Evolutionary conservation across 1,284 basidiomycete species (phyloP).

Genomic region (Malassezia equina): DNA sequence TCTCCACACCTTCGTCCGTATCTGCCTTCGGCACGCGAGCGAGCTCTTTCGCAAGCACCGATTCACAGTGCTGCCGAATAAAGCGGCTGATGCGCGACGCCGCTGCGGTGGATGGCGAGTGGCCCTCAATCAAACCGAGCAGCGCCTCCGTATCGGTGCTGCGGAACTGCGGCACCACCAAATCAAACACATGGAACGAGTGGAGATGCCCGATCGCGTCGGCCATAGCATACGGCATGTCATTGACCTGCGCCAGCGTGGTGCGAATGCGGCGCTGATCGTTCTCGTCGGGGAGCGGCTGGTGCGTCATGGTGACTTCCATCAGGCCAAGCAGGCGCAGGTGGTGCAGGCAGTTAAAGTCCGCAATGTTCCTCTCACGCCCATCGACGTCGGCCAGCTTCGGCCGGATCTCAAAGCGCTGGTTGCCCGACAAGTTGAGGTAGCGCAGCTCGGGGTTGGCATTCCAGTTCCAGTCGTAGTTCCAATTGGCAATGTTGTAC

Average conservation of each 20-base stretch:
- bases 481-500: constrained; percentile 98
- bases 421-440: constrained; percentile 77
- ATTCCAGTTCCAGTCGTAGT: constrained; percentile 99
- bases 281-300: constrained; percentile 61
- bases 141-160: constrained; percentile 70
- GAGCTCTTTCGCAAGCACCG: constrained; percentile 33
- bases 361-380: constrained; percentile 56
- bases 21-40: constrained; percentile 10
- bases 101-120: constrained; percentile 51
- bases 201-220: constrained; percentile 66
- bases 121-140: constrained; percentile 78
- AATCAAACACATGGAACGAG: constrained; percentile 73
- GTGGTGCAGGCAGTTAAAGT: constrained; percentile 73
- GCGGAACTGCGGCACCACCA: constrained; percentile 81
- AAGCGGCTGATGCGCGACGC: constrained; percentile 56
- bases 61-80: constrained; percentile 33
- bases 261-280: constrained; percentile 86
- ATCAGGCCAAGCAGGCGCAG: constrained; percentile 86
- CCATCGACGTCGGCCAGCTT: constrained; percentile 45
- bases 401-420: constrained; percentile 74
- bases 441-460: constrained; percentile 88
- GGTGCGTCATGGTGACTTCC: constrained; percentile 77
- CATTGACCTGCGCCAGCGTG: constrained; percentile 77
- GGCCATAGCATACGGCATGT: constrained; percentile 92
- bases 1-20: constrained; percentile 22